Evolutionary conservation across 140 eudicot species (phyloP), one percentile per base, ranked within the genome.

Genomic region (Artemisia princeps): DNA sequence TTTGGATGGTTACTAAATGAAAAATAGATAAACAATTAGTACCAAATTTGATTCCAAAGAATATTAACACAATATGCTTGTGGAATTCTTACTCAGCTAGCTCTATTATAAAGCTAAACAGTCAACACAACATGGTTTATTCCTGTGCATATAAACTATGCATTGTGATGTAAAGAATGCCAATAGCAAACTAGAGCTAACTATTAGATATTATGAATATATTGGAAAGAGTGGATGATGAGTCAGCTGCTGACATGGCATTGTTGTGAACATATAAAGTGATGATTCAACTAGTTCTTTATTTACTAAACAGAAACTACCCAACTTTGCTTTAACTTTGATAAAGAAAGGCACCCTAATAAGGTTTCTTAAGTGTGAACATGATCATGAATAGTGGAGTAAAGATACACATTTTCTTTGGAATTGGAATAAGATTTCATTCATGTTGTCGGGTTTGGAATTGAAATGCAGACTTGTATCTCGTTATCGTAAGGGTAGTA

Each of bases 291-390:
- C 49, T 75, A 23, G 24, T 17, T 52, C 66, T 62, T 68, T 75
- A 75, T 53, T 68, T 75, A 75, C 28, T 61, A 75, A 37, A 69
- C 75, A 62, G 71, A 75, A 37, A 62, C 70, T 46, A 28, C 14
- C 75, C 75, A 75, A 75, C 75, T 75, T 75, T 75, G 49, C 79
- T 68, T 75, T 68, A 62, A 75, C 75, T 75, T 74, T 75, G 79
- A 69, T 68, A 52, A 69, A 75, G 58, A 52, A 60, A 75, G 79
- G 65, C 53, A 68, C 24, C 48, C 65, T 24, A 68, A 44, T 44
- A 37, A 67, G 73, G 64, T 68, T n/a, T 68, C 55, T 68, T 63
- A 62, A 37, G 75, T 75, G 75, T 62, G 80, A 69, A 69, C 65
- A 51, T 54, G 79, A 74, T 75, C 80, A 69, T 46, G 62, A 69